These are phyloP conservation scores for Irpex lacteus DNA, from an alignment of 1,284 basidiomycete species.

Conservation along the genomic window DNA sequence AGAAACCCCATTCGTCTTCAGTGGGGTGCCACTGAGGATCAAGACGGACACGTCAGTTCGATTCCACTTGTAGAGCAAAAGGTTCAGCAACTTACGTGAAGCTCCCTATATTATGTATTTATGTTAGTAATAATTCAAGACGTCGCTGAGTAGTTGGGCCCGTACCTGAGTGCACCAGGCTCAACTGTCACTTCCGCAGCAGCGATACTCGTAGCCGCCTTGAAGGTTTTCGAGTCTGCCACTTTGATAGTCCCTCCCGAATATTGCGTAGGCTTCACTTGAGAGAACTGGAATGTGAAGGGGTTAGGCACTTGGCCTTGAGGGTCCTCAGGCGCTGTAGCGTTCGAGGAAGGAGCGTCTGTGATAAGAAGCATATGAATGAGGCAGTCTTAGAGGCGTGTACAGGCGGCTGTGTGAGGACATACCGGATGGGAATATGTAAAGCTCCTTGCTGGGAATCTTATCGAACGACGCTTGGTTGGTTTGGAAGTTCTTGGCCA, in stretches of 20 bases:
- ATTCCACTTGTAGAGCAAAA: constrained; percentile 1
- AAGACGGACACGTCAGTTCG: constrained; percentile 5
- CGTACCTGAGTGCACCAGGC: constrained; percentile 51
- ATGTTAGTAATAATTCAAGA: background rate
- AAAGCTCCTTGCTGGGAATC: constrained; percentile 57
- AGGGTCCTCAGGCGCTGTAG: constrained; percentile 40
- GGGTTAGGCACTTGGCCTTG: constrained; percentile 52
- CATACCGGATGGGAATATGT: constrained; percentile 53
- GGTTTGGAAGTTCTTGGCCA: constrained; percentile 70
- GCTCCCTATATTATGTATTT: constrained; percentile 19
- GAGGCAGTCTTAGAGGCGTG: constrained; percentile 11
- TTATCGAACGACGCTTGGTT: constrained; percentile 52
- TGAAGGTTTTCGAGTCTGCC: constrained; percentile 53
- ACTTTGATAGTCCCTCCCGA: constrained; percentile 64
- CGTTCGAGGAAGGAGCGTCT: constrained; percentile 36
- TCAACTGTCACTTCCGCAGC: constrained; percentile 68
- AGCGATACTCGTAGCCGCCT: constrained; percentile 55
- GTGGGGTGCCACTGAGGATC: constrained; percentile 66
- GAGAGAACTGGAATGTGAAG: constrained; percentile 54
- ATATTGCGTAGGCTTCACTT: constrained; percentile 46
- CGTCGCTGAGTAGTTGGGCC: constrained; percentile 13
- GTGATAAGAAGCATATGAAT: background rate
- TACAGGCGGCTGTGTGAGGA: constrained; percentile 27
- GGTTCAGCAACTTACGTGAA: constrained; percentile 23
- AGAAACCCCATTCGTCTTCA: constrained; percentile 66